These are phyloP conservation scores for Eragrostis tef DNA, from an alignment of 202 grass and related monocot genomes.

Conservation along the genomic window DNA sequence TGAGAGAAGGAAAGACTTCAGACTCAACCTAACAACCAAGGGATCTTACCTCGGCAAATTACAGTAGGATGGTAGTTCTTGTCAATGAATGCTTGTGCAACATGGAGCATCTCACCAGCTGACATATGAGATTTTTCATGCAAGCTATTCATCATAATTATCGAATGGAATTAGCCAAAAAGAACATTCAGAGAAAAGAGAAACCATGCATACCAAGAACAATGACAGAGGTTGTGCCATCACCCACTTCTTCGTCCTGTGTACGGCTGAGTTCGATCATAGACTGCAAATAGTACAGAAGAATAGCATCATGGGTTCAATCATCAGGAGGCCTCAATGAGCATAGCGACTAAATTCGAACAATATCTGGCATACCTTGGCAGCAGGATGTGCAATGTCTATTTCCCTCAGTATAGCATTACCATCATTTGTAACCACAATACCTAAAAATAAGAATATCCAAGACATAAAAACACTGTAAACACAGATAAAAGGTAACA, in stretches of 20 bases:
- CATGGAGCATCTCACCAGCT: constrained; percentile 99
- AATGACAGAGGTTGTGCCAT: constrained; percentile 99
- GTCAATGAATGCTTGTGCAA: constrained; percentile 87
- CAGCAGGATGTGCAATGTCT: constrained; percentile 95
- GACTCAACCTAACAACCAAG: neutral
- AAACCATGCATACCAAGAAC: constrained; percentile 71
- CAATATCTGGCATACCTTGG: constrained; percentile 61
- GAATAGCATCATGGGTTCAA: neutral
- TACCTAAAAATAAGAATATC: constrained; percentile 59
- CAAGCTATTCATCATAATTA: neutral
- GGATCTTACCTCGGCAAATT: constrained; percentile 79
- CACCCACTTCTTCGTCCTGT: constrained; percentile 98
- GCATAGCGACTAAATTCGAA: constrained; percentile 7
- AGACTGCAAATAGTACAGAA: constrained; percentile 54
- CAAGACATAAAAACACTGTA: constrained; percentile 27
- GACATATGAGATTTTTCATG: constrained; percentile 17
- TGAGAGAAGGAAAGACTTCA: too few species aligned
- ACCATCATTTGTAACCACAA: constrained; percentile 96
- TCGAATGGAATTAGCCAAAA: neutral
- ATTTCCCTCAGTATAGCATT: constrained; percentile 96
- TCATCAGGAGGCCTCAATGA: neutral
- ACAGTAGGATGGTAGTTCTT: constrained; percentile 94
- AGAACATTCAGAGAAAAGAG: neutral
- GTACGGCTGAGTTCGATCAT: constrained; percentile 99
- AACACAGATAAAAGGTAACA: neutral